phyloP scores from a whole-genome alignment of 2,329 filamentous ascomycete species.

The Didymella arachidicola region DNA sequence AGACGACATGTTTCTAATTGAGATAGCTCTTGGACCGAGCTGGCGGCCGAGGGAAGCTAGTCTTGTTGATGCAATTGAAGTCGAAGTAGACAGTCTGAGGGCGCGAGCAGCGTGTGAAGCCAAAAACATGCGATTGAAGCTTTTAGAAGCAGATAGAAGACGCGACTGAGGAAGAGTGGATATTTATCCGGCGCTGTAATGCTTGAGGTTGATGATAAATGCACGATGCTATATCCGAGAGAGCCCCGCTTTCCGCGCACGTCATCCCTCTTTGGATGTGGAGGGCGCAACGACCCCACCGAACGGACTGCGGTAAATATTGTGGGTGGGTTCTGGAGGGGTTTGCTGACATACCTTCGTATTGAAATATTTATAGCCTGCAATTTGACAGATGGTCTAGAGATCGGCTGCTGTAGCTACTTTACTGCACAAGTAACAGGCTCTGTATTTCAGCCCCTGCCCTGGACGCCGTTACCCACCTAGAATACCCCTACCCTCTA shows the following conservation, averaged over 20 bases:
- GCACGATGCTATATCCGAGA: slow-evolving; percentile 17
- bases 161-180: not conserved
- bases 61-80: slow-evolving; percentile 28
- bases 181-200: slow-evolving; percentile 11
- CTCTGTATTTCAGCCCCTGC: too few relatives aligned
- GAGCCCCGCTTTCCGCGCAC: slow-evolving; percentile 19
- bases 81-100: slow-evolving; percentile 12
- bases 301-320: too few relatives aligned
- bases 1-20: slow-evolving; percentile 53
- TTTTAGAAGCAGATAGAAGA: not conserved
- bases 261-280: slow-evolving; percentile 14
- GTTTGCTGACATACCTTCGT: too few relatives aligned
- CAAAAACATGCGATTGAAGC: slow-evolving; percentile 27
- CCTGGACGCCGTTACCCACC: too few relatives aligned
- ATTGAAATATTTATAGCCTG: too few relatives aligned
- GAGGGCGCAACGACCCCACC: not conserved
- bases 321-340: too few relatives aligned
- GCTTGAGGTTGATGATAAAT: slow-evolving; percentile 24
- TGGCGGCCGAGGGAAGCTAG: slow-evolving; percentile 31
- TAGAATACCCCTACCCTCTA: too few relatives aligned
- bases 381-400: too few relatives aligned
- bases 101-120: slow-evolving; percentile 21
- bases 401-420: too few relatives aligned
- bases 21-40: slow-evolving; percentile 20
- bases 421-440: too few relatives aligned